Conservation (phyloP, 139 green algal species). For the Mychonastes homosphaera region DNA sequence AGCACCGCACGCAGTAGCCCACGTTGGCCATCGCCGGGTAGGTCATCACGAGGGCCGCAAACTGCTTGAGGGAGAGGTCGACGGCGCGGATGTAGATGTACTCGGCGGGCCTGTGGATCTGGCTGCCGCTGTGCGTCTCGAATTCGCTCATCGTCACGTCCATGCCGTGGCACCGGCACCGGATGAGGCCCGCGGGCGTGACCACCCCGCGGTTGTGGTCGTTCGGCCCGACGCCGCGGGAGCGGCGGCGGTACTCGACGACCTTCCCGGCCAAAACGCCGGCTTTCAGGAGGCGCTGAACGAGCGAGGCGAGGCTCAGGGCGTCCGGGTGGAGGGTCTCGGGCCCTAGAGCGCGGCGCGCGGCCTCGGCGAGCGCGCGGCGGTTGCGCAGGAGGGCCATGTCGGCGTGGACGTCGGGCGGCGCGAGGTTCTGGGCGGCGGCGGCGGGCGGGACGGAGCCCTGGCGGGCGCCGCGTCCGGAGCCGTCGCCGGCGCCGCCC, state of each 20-base stretch:
- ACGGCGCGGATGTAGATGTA: conserved; percentile 20
- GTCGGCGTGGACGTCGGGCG: too few relatives aligned
- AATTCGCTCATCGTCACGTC: conserved; percentile 23
- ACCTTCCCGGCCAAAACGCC: conserved; percentile 14
- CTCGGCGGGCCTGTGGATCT: conserved; percentile 20
- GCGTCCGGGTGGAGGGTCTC: conserved; percentile 14
- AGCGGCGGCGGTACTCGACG: conserved; percentile 15
- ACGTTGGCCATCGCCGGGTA: conserved; percentile 8
- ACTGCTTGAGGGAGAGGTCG: conserved; percentile 19
- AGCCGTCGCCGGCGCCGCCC: too few relatives aligned
- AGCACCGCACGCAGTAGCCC: conserved; percentile 15
- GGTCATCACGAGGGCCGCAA: conserved; percentile 15
- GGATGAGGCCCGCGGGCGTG: conserved; percentile 16
- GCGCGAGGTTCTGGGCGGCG: too few relatives aligned
- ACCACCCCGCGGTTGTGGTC: conserved; percentile 16
- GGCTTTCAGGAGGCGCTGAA: conserved; percentile 19
- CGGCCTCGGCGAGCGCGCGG: conserved; percentile 5
- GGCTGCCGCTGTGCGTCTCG: conserved; percentile 22
- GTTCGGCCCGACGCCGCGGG: conserved; percentile 8
- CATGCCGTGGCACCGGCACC: conserved; percentile 9
- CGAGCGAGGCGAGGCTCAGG: conserved; percentile 18
- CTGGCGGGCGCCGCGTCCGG: too few relatives aligned
- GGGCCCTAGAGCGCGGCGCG: conserved; percentile 3
- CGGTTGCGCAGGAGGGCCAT: neutral
- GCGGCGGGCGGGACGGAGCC: too few relatives aligned